Conservation (phyloP, 108 stramenopile genomes). For the Skeletonema grethae region DNA sequence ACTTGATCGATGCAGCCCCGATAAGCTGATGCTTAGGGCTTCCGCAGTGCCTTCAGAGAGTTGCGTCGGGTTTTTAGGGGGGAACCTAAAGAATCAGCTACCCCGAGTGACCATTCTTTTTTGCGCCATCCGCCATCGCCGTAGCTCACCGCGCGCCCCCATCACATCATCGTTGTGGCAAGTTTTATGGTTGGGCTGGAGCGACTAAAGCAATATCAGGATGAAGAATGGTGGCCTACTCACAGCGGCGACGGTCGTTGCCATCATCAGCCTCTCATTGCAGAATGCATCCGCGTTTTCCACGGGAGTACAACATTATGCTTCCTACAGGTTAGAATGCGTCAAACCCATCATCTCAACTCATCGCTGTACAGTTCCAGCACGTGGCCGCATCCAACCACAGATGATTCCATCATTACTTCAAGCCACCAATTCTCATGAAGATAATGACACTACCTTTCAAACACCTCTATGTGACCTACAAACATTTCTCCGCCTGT, state of each 20-base stretch:
- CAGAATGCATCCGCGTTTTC: not conserved
- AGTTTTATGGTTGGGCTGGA: not conserved
- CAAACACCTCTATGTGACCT: slow-evolving; percentile 16
- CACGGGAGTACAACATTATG: not conserved
- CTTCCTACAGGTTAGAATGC: not conserved
- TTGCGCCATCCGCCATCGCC: too few relatives aligned
- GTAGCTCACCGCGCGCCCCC: too few relatives aligned
- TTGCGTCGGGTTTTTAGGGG: too few relatives aligned
- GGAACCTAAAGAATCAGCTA: too few relatives aligned
- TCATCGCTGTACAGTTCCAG: not conserved
- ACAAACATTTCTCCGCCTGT: slow-evolving; percentile 14
- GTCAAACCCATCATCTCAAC: not conserved
- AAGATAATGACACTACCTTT: not conserved
- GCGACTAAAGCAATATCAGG: not conserved
- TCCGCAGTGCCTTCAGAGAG: too few relatives aligned
- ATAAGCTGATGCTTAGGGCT: too few relatives aligned
- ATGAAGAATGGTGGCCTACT: not conserved
- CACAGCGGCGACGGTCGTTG: not conserved
- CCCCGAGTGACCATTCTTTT: too few relatives aligned
- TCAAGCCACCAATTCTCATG: not conserved
- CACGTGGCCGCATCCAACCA: not conserved
- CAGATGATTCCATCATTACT: not conserved
- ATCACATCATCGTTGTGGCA: too few relatives aligned
- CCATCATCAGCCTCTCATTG: not conserved
- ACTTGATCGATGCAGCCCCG: too few relatives aligned